A percentile compares a stretch with the other conserved stretches of the same genome.
Evolutionary conservation across 345 rosid species (phyloP).

Genomic region (Hevea brasiliensis): DNA sequence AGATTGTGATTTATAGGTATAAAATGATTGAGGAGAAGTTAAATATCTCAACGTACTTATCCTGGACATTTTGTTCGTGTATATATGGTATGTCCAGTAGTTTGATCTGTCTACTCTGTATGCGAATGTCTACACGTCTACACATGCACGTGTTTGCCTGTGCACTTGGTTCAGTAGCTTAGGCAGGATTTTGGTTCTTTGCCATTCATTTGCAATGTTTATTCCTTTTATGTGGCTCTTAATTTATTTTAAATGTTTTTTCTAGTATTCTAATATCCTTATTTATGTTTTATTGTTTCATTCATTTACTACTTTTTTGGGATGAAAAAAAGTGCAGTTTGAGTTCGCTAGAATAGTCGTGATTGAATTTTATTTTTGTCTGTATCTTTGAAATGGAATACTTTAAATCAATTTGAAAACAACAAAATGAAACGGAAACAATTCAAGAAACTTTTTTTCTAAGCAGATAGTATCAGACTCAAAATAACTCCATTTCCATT

Average conservation of each 20-base stretch:
- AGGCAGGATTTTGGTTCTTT: background rate
- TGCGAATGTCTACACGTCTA: background rate
- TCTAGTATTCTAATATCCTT: background rate
- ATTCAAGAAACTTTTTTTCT: no score
- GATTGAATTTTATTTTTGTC: background rate
- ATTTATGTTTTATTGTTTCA: background rate
- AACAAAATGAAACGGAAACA: background rate
- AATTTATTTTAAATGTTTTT: background rate
- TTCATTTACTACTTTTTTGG: background rate
- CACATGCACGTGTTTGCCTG: background rate
- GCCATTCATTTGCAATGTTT: background rate
- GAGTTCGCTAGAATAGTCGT: background rate
- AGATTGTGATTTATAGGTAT: conserved; percentile 49
- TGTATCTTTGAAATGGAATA: background rate
- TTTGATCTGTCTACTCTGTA: background rate
- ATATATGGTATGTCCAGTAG: conserved; percentile 42
- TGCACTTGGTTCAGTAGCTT: background rate
- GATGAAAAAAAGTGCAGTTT: background rate
- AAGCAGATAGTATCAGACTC: background rate
- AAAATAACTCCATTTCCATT: background rate
- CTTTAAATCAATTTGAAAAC: background rate
- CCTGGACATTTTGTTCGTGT: conserved; percentile 95
- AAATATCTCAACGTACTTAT: conserved; percentile 65
- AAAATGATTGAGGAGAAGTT: conserved; percentile 74
- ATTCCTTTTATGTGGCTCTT: background rate